A percentile compares a stretch with the other conserved stretches of the same genome.
Evolutionary conservation across 495 filamentous ascomycete species (phyloP).

Genomic region (Talaromyces thailandensis): DNA sequence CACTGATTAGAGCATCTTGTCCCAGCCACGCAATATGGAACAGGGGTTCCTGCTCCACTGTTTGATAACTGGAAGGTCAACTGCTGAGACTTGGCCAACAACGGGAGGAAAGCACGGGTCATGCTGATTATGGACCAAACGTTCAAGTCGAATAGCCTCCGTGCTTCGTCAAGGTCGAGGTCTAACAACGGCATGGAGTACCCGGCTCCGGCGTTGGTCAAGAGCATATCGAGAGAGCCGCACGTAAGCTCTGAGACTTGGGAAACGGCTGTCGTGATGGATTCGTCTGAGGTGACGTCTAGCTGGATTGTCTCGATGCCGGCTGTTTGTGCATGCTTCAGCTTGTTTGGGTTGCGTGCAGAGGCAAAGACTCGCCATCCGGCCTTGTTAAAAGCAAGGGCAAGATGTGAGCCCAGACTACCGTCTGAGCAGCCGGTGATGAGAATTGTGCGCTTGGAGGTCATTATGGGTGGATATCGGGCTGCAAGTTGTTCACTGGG

Average conservation of each 20-base stretch:
- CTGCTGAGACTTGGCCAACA: slow-evolving; percentile 26
- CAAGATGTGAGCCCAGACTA: slow-evolving; percentile 33
- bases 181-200: slow-evolving; percentile 26
- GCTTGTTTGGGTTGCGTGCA: slow-evolving; percentile 32
- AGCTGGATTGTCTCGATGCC: slow-evolving; percentile 23
- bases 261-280: slow-evolving; percentile 13
- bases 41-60: no score
- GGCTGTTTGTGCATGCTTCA: slow-evolving; percentile 13
- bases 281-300: slow-evolving; percentile 22
- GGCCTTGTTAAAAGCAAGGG: slow-evolving; percentile 23
- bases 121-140: slow-evolving; percentile 26
- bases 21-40: no score
- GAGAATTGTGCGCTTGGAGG: slow-evolving; percentile 13
- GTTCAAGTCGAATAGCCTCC: slow-evolving; percentile 34
- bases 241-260: slow-evolving; percentile 6
- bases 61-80: no score
- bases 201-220: slow-evolving; percentile 34
- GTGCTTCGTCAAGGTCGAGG: slow-evolving; percentile 20
- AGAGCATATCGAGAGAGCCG: slow-evolving; percentile 25
- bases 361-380: slow-evolving; percentile 37
- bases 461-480: neutral
- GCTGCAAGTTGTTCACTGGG: neutral
- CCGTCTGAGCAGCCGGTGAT: slow-evolving; percentile 40
- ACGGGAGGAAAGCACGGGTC: slow-evolving; percentile 29
- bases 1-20: no score